Conservation (phyloP, 495 filamentous ascomycete species). For the Pyrenula aspistea region DNA sequence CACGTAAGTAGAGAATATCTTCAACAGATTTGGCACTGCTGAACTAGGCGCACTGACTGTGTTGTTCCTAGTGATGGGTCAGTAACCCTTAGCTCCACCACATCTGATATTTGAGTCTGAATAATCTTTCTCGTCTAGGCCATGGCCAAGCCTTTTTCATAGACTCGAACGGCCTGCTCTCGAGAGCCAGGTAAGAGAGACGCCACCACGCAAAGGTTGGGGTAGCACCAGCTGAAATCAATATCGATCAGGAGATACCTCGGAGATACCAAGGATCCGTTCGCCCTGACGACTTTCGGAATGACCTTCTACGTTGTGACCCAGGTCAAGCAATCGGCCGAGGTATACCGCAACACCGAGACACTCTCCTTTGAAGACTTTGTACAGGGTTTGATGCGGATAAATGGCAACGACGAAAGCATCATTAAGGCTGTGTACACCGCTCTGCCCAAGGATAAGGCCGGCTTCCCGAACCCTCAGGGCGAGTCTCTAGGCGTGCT, state of each 20-base stretch:
- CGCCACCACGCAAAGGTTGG: too few species aligned
- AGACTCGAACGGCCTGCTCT: too few species aligned
- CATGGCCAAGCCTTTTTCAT: too few species aligned
- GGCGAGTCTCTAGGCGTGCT: constrained; percentile 5
- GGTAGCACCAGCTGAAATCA: too few species aligned
- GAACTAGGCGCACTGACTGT: too few species aligned
- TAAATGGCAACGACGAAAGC: constrained; percentile 2
- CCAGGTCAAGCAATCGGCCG: constrained; percentile 6
- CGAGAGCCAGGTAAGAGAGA: too few species aligned
- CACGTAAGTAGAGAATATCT: too few species aligned
- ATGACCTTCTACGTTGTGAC: constrained; percentile 14
- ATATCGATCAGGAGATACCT: constrained; percentile 3
- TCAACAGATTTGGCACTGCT: too few species aligned
- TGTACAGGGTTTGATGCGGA: constrained; percentile 7
- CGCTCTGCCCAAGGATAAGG: constrained; percentile 1
- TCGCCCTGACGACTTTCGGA: constrained; percentile 8
- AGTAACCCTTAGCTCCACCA: too few species aligned
- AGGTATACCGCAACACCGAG: constrained; percentile 11
- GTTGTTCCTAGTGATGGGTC: too few species aligned
- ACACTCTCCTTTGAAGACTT: constrained; percentile 13
- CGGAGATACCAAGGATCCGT: constrained; percentile 9
- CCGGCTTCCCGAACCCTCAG: constrained; percentile 11
- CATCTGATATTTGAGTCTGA: too few species aligned
- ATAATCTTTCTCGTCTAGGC: too few species aligned
- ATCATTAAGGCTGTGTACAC: constrained; percentile 6